Percentiles rank a stretch among this genome's conserved stretches.
These are phyloP conservation scores for Boehmeria nivea DNA, from an alignment of 306 rosid genomes.

Conservation along the genomic window DNA sequence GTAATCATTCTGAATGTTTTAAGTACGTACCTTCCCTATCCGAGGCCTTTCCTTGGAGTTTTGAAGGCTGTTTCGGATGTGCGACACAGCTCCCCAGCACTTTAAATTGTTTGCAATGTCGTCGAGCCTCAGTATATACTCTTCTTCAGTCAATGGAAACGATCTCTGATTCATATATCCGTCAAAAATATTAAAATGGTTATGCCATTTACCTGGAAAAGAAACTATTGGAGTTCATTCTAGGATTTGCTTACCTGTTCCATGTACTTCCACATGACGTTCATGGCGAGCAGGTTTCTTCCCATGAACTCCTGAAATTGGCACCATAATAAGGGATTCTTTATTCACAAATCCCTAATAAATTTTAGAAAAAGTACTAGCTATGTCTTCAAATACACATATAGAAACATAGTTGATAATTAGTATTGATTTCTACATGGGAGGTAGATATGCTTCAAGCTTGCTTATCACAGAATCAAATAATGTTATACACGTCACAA, in stretches of 20 bases:
- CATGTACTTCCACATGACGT: slow-evolving; percentile 98
- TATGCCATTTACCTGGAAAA: background rate
- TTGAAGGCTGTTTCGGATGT: slow-evolving; percentile 78
- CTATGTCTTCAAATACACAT: too few species aligned
- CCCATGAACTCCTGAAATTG: slow-evolving; percentile 86
- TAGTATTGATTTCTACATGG: too few species aligned
- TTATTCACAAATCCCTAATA: too few species aligned
- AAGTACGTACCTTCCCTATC: slow-evolving; percentile 71
- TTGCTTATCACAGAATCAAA: too few species aligned
- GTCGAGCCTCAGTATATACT: slow-evolving; percentile 88
- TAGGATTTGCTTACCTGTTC: slow-evolving; percentile 65
- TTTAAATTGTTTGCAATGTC: slow-evolving; percentile 80
- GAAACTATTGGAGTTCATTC: background rate
- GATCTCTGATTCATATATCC: slow-evolving; percentile 49
- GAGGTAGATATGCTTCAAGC: too few species aligned
- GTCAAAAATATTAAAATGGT: background rate
- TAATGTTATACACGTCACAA: background rate
- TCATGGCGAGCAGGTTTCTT: slow-evolving; percentile 85
- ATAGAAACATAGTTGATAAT: too few species aligned
- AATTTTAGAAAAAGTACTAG: too few species aligned
- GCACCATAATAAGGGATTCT: background rate
- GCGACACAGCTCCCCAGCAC: slow-evolving; percentile 99
- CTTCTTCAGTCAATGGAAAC: slow-evolving; percentile 94
- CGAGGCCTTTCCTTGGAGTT: slow-evolving; percentile 85
- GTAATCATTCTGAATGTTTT: background rate